A percentile compares a stretch with the other conserved stretches of the same genome.
Evolutionary conservation across 2,329 filamentous ascomycete species (phyloP).

Genomic region (Colletotrichum sp.): DNA sequence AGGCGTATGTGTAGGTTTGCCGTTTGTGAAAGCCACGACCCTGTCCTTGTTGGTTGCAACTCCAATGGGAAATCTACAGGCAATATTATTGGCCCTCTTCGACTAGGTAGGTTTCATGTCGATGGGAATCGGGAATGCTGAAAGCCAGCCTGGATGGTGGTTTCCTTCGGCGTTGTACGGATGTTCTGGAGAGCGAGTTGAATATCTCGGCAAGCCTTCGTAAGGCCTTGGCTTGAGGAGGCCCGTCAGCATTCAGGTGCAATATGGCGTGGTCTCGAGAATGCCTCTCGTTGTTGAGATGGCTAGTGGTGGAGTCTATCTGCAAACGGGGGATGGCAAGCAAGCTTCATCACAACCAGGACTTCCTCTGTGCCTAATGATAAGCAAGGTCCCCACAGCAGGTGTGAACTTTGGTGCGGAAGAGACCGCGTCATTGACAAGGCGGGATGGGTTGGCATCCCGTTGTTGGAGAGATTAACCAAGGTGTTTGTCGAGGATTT

Average conservation of each 20-base stretch:
- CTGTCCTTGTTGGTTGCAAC: neutral
- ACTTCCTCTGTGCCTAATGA: neutral
- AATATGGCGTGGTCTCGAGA: neutral
- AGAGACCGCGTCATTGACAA: constrained; percentile 20
- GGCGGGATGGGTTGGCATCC: constrained; percentile 16
- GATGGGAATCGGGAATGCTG: neutral
- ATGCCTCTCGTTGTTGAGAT: neutral
- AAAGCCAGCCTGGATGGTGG: neutral
- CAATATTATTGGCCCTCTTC: neutral
- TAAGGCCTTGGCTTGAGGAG: neutral
- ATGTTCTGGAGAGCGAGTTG: neutral
- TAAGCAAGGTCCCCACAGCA: neutral
- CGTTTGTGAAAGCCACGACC: neutral
- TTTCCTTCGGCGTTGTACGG: neutral
- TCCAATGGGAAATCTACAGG: neutral
- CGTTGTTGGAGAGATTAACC: neutral
- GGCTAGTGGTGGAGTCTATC: neutral
- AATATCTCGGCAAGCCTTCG: neutral
- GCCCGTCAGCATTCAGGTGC: neutral
- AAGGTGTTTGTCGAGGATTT: neutral
- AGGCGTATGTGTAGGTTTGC: neutral
- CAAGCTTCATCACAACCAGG: neutral
- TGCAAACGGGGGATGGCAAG: neutral
- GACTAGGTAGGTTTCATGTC: neutral
- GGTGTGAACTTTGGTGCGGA: neutral